Conservation (phyloP, 192 early-diverging fungal genomes). For the Mortierella alpina region DNA sequence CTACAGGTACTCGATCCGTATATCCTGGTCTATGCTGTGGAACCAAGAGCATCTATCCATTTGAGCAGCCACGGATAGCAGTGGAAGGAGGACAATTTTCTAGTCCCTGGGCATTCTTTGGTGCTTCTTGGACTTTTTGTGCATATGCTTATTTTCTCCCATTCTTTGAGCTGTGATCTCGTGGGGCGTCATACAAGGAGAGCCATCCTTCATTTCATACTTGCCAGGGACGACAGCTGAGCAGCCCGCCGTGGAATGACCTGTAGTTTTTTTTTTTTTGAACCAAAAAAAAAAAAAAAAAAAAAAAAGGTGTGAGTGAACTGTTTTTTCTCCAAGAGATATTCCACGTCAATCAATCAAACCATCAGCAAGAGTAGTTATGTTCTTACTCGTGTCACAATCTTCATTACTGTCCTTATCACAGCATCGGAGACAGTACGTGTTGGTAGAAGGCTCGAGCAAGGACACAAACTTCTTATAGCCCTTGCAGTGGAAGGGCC, state of each 20-base stretch:
- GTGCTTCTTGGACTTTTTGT: too few relatives aligned
- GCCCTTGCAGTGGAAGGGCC: constrained; percentile 48
- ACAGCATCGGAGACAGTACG: constrained; percentile 61
- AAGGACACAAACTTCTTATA: constrained; percentile 57
- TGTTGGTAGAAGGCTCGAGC: constrained; percentile 55
- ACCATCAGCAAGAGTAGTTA: neutral
- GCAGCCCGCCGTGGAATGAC: constrained; percentile 45
- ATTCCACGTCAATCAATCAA: neutral
- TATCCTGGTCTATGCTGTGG: too few relatives aligned
- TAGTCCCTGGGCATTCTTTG: too few relatives aligned
- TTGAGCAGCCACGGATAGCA: too few relatives aligned
- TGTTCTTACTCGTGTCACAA: constrained; percentile 33
- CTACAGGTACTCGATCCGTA: too few relatives aligned
- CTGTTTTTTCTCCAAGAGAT: neutral
- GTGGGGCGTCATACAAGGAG: constrained; percentile 10
- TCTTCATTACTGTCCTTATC: constrained; percentile 10
- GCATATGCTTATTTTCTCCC: too few relatives aligned
- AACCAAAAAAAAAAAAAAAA: too few relatives aligned
- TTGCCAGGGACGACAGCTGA: constrained; percentile 45
- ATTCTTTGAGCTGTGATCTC: neutral
- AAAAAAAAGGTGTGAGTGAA: neutral
- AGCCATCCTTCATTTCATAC: constrained; percentile 33
- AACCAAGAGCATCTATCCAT: too few relatives aligned
- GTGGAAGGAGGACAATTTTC: too few relatives aligned
- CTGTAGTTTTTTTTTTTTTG: too few relatives aligned